A percentile compares a stretch with the other conserved stretches of the same genome.
phyloP scores from a whole-genome alignment of 2,329 filamentous ascomycete genomes.

The Graphilbum fragrans region DNA sequence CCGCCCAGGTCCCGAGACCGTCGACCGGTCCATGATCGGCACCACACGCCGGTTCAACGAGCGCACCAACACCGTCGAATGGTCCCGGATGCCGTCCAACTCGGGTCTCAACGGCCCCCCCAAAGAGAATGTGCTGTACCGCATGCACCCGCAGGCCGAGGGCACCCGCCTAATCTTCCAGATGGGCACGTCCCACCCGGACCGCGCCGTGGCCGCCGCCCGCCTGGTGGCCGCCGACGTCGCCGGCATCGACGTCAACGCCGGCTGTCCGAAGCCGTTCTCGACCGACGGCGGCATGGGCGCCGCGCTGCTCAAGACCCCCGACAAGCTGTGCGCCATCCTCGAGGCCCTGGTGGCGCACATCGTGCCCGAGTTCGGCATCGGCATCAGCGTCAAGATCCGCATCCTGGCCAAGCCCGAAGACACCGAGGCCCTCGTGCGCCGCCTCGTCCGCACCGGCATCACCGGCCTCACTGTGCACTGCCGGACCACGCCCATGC shows the following conservation, averaged over 20 bases:
- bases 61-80: conserved; percentile 70
- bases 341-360: conserved; percentile 70
- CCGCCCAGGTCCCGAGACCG: conserved; percentile 68
- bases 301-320: conserved; percentile 74
- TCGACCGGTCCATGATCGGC: conserved; percentile 86
- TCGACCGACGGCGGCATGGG: conserved; percentile 93
- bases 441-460: conserved; percentile 68
- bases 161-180: conserved; percentile 73
- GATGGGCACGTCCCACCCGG: conserved; percentile 76
- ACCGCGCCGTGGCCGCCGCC: conserved; percentile 72
- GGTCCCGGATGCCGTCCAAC: conserved; percentile 63
- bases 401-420: conserved; percentile 68
- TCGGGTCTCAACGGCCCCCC: conserved; percentile 42
- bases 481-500: conserved; percentile 93
- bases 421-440: conserved; percentile 66
- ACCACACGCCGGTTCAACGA: conserved; percentile 68
- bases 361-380: conserved; percentile 65
- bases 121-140: conserved; percentile 66
- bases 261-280: conserved; percentile 96
- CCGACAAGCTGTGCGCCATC: conserved; percentile 74
- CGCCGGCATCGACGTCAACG: conserved; percentile 90
- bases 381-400: conserved; percentile 96
- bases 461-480: conserved; percentile 90
- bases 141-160: conserved; percentile 69
- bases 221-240: conserved; percentile 78